phyloP scores from a whole-genome alignment of 2,329 filamentous ascomycete genomes.

The Karstenula rhodostoma region DNA sequence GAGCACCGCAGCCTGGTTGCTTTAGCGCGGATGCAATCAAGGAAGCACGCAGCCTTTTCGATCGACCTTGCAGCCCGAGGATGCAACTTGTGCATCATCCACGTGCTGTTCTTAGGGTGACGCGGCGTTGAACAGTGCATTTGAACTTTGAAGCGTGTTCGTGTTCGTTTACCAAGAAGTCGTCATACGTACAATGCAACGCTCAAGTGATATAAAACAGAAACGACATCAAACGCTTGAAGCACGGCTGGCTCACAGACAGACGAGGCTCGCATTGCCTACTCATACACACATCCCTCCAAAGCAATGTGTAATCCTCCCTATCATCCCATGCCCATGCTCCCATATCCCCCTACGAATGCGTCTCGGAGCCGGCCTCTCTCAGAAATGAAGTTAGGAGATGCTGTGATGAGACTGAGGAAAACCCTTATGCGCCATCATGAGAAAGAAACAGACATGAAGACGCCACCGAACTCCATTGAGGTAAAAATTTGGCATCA shows the following conservation, averaged over 20 bases:
- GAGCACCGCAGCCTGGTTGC: conserved; percentile 1
- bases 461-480: conserved; percentile 35
- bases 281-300: conserved; percentile 12
- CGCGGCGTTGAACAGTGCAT: neutral
- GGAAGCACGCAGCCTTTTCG: neutral
- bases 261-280: conserved; percentile 28
- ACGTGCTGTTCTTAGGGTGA: neutral
- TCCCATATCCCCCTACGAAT: conserved; percentile 41
- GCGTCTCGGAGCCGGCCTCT: conserved; percentile 40
- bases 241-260: conserved; percentile 19
- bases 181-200: conserved; percentile 6
- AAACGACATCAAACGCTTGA: conserved; percentile 6
- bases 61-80: neutral
- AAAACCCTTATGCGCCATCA: conserved; percentile 31
- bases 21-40: conserved; percentile 1
- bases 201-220: conserved; percentile 14
- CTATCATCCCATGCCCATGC: conserved; percentile 36
- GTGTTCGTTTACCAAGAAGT: neutral
- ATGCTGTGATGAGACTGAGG: conserved; percentile 26
- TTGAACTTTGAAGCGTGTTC: neutral
- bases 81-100: neutral
- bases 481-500: conserved; percentile 27
- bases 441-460: conserved; percentile 28
- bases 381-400: conserved; percentile 46
- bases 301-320: conserved; percentile 11